phyloP scores from a whole-genome alignment of 345 rosid genomes.

The Angophora floribunda region DNA sequence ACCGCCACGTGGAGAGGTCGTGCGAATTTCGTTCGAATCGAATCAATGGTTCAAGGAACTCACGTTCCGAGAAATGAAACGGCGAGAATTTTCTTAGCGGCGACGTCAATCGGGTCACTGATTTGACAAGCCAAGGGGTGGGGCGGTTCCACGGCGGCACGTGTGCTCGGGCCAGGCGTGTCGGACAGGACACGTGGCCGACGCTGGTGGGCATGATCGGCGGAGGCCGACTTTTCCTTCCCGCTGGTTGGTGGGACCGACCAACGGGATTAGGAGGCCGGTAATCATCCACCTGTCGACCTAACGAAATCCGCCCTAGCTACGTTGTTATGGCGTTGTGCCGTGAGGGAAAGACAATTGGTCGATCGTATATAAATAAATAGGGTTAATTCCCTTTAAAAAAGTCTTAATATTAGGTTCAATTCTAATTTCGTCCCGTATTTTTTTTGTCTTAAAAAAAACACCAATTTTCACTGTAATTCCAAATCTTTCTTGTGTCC shows the following conservation, averaged over 20 bases:
- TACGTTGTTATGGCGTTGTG: background rate
- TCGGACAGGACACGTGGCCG: background rate
- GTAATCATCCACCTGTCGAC: background rate
- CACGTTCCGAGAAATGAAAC: background rate
- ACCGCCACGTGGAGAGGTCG: background rate
- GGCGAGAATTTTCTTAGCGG: background rate
- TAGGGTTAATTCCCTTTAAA: background rate
- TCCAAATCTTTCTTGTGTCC: too few species aligned
- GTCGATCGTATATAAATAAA: background rate
- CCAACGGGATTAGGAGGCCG: background rate
- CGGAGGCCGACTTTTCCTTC: background rate
- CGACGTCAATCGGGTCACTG: background rate
- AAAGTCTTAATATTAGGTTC: too few species aligned
- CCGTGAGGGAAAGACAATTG: background rate
- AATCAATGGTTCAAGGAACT: background rate
- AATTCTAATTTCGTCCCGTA: background rate
- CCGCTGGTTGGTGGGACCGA: background rate
- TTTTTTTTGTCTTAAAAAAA: background rate
- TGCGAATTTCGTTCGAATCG: background rate
- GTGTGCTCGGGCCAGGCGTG: background rate
- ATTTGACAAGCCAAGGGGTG: background rate
- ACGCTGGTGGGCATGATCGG: background rate
- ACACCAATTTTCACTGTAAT: background rate
- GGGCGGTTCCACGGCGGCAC: background rate
- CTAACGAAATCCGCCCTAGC: background rate